These are phyloP conservation scores for Paradendryphiella salina DNA, from an alignment of 2,329 filamentous ascomycete species.

Conservation along the genomic window DNA sequence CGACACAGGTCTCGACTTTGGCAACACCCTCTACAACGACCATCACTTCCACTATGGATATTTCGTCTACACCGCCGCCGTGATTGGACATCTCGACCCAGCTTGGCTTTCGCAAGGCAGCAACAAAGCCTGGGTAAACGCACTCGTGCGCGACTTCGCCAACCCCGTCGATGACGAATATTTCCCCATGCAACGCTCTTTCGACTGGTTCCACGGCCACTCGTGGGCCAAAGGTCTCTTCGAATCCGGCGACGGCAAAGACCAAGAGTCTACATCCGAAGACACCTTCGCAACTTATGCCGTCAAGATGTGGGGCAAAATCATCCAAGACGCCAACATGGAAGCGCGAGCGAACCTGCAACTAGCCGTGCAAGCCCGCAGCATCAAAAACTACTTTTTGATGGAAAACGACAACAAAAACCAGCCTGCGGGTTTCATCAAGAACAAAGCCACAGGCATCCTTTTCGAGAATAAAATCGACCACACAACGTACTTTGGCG, in stretches of 20 bases:
- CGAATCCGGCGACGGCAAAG: slow-evolving; percentile 74
- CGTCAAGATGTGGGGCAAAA: slow-evolving; percentile 90
- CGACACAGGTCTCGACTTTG: slow-evolving; percentile 73
- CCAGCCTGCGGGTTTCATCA: slow-evolving; percentile 76
- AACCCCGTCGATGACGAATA: slow-evolving; percentile 71
- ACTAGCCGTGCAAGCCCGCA: slow-evolving; percentile 75
- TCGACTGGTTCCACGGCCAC: slow-evolving; percentile 93
- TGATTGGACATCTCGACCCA: slow-evolving; percentile 80
- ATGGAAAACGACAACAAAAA: slow-evolving; percentile 71
- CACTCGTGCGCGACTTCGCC: slow-evolving; percentile 78
- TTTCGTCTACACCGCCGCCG: slow-evolving; percentile 83
- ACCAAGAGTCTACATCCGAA: slow-evolving; percentile 90
- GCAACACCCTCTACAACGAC: slow-evolving; percentile 81
- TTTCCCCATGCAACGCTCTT: slow-evolving; percentile 73
- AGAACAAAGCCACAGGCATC: slow-evolving; percentile 74
- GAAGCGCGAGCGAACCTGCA: slow-evolving; percentile 81
- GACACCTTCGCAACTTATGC: slow-evolving; percentile 88
- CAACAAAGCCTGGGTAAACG: slow-evolving; percentile 82
- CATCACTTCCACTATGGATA: slow-evolving; percentile 77
- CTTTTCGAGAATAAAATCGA: slow-evolving; percentile 97
- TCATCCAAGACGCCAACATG: slow-evolving; percentile 74
- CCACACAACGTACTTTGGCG: slow-evolving; percentile 86
- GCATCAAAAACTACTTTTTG: slow-evolving; percentile 80
- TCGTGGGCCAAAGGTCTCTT: slow-evolving; percentile 88
- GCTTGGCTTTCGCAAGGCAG: slow-evolving; percentile 65